phyloP scores from a whole-genome alignment of 345 rosid species.

The Gossypioides kirkii region DNA sequence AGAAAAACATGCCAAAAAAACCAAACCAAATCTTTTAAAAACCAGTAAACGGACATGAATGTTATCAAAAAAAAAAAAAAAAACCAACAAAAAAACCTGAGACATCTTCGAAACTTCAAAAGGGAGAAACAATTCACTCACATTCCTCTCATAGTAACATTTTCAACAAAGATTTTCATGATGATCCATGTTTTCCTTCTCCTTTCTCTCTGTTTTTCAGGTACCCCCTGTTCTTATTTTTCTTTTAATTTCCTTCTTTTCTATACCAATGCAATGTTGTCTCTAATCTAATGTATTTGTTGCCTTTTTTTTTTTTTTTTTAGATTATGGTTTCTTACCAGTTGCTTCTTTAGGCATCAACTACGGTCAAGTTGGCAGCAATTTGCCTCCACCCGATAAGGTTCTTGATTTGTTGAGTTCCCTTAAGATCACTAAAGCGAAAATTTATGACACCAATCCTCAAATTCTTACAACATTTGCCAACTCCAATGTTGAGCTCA shows the following conservation, averaged over 20 bases:
- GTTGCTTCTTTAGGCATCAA: conserved; percentile 73
- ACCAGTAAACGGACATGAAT: too few relatives aligned
- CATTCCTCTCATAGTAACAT: conserved; percentile 22
- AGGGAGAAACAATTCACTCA: too few relatives aligned
- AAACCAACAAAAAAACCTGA: too few relatives aligned
- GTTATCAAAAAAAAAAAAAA: too few relatives aligned
- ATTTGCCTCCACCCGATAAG: conserved; percentile 64
- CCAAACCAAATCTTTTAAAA: not conserved
- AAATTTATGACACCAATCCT: conserved; percentile 89
- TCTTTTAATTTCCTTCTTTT: not conserved
- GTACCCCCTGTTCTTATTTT: conserved; percentile 22
- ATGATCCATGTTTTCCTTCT: conserved; percentile 33
- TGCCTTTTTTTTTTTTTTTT: not conserved
- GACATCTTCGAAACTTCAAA: too few relatives aligned
- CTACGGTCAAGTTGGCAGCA: conserved; percentile 83
- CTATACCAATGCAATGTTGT: not conserved
- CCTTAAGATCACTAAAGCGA: conserved; percentile 54
- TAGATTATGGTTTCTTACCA: conserved; percentile 44
- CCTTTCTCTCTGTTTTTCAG: conserved; percentile 36
- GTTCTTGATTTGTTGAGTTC: conserved; percentile 66
- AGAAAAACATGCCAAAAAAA: not conserved
- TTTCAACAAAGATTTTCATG: conserved; percentile 25
- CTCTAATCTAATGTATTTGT: not conserved
- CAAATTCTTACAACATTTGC: conserved; percentile 69
- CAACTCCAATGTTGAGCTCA: conserved; percentile 58